Base-by-base conservation (phyloP, 768 basidiomycete genomes). In the Myochromella boudieri region DNA sequence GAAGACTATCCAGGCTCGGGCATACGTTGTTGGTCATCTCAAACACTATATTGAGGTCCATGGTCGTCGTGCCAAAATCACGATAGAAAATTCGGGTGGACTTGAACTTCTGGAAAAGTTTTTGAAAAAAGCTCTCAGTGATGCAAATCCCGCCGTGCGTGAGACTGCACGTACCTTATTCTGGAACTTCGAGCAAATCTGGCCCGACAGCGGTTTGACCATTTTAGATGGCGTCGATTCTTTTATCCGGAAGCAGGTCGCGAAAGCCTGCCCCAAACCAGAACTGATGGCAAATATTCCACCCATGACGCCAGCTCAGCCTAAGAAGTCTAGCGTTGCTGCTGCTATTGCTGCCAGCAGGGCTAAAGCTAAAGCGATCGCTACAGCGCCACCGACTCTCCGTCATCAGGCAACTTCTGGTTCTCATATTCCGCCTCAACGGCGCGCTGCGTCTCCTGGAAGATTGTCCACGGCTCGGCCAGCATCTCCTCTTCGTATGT, bases 311-410 rank as follows among this genome's bases (percentile, higher is more conserved):
- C 80, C 85, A 12, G 80, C 79, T 41, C 67, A 63, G 43, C 64
- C 65, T 43, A 93, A 92, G 69, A 93, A 93, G 65, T 81, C 80
- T 36, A 91, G 89, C 48, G 73, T 94, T 45, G 85, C 89, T 31
- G 89, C 92, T 7, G 82, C 90, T 18, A 89, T 95, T 57, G 93
- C 93, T 31, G 91, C 93, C 17, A 94, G 88, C 61, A 79, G 92
- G 18, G 90, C 87, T 12, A 95, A 91, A 61, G 89, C 90, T 12
- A 91, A 84, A 58, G 85, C 81, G 17, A 90, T 90, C 50, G 88
- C 91, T 2, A 84, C 76, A 25, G 87, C 89, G 7, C 91, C 91
- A 15, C 91, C 91, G 3, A 78, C 79, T 41, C 72, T 90, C 39
- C 77, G 85, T 42, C 91, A 92, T 62, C 88, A 91, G 61, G 87